Percentiles rank a stretch among this genome's conserved stretches.
Evolutionary conservation across 2,329 filamentous ascomycete genomes (phyloP).

Genomic region (Colletotrichum lini): DNA sequence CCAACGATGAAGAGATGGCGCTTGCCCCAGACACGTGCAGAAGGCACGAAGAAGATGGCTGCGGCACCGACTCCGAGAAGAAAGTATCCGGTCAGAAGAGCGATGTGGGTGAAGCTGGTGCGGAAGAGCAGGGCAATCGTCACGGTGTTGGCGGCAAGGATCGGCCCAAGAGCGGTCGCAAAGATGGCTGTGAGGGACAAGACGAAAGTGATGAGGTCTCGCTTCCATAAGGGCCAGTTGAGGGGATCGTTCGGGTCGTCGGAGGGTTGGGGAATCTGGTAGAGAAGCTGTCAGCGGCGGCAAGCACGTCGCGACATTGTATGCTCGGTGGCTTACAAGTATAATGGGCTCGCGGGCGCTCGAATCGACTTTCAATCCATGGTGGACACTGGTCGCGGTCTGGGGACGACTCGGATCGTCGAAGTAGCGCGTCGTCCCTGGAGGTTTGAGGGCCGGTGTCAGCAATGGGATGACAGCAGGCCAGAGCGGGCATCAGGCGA

Average conservation of each 20-base stretch:
- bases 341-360: conserved; percentile 79
- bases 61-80: conserved; percentile 86
- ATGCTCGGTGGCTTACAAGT: conserved; percentile 67
- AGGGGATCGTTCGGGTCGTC: conserved; percentile 93
- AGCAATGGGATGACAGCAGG: conserved; percentile 28
- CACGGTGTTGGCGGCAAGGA: conserved; percentile 90
- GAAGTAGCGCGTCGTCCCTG: conserved; percentile 76
- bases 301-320: not conserved
- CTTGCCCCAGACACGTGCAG: conserved; percentile 92
- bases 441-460: conserved; percentile 13
- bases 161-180: conserved; percentile 85
- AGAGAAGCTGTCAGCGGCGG: conserved; percentile 5
- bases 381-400: conserved; percentile 55
- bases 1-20: conserved; percentile 88
- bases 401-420: conserved; percentile 69
- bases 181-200: conserved; percentile 87
- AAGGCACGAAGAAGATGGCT: conserved; percentile 88
- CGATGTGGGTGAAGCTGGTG: conserved; percentile 80
- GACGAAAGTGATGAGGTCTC: conserved; percentile 83
- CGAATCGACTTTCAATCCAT: conserved; percentile 79
- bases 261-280: conserved; percentile 82
- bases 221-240: conserved; percentile 87
- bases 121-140: conserved; percentile 79
- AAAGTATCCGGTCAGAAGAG: conserved; percentile 89
- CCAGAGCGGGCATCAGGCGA: conserved; percentile 20